Evolutionary conservation across 2,329 filamentous ascomycete species (phyloP).

Genomic region (Pseudogymnoascus sp.): DNA sequence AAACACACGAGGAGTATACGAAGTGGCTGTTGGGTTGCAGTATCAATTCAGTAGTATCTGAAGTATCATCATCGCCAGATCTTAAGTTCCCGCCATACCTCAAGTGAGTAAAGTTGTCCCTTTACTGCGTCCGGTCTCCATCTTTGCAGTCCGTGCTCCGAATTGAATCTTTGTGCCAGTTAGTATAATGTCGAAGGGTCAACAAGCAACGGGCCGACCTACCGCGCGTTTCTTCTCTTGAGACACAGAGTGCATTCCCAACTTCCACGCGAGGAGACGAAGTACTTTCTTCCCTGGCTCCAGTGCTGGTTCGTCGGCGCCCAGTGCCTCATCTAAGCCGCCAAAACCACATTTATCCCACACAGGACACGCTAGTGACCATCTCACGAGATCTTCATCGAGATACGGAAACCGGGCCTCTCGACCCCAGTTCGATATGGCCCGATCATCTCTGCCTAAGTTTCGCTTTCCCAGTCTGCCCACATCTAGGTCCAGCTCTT

Average conservation of each 20-base stretch:
- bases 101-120: slow-evolving; percentile 55
- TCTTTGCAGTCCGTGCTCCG: slow-evolving; percentile 73
- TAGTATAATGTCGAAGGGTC: slow-evolving; percentile 15
- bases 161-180: slow-evolving; percentile 60
- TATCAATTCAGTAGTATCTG: slow-evolving; percentile 69
- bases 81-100: slow-evolving; percentile 18
- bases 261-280: slow-evolving; percentile 63
- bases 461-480: slow-evolving; percentile 85
- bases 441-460: slow-evolving; percentile 84
- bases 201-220: slow-evolving; percentile 30
- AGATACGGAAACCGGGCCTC: slow-evolving; percentile 88
- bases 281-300: slow-evolving; percentile 78
- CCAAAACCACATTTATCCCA: slow-evolving; percentile 86
- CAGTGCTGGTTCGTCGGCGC: slow-evolving; percentile 34
- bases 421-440: slow-evolving; percentile 80
- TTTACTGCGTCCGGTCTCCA: slow-evolving; percentile 62
- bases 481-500: slow-evolving; percentile 81
- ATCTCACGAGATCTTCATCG: slow-evolving; percentile 77
- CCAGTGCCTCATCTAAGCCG: slow-evolving; percentile 30
- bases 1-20: slow-evolving; percentile 39
- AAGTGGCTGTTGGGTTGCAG: slow-evolving; percentile 24
- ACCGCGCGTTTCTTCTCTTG: slow-evolving; percentile 90
- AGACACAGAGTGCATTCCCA: slow-evolving; percentile 66
- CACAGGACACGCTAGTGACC: slow-evolving; percentile 66
- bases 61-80: slow-evolving; percentile 54